phyloP scores from a whole-genome alignment of 2,329 filamentous ascomycete species.

The Aspergillus proliferans region DNA sequence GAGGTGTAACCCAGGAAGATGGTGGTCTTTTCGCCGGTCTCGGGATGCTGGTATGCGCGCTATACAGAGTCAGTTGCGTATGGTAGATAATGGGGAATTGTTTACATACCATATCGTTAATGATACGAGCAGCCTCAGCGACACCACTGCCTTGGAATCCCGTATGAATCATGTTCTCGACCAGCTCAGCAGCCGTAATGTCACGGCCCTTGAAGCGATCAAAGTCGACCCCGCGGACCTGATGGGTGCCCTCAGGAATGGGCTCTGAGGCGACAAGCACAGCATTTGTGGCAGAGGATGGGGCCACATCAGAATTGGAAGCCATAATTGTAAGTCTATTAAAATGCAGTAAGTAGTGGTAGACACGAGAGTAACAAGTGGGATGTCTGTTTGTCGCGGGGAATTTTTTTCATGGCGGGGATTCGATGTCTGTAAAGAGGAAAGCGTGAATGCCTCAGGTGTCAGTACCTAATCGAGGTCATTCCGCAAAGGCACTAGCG shows the following conservation, averaged over 20 bases:
- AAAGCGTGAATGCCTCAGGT: background rate
- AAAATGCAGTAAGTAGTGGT: background rate
- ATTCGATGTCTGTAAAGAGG: background rate
- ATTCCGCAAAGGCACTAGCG: background rate
- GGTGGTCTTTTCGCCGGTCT: constrained; percentile 73
- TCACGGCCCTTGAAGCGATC: constrained; percentile 64
- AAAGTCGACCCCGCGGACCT: constrained; percentile 90
- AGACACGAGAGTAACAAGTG: background rate
- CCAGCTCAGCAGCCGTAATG: constrained; percentile 79
- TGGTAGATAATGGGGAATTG: background rate
- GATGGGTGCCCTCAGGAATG: constrained; percentile 68
- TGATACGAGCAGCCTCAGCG: constrained; percentile 79
- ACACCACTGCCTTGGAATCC: constrained; percentile 77
- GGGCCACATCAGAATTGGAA: constrained; percentile 34
- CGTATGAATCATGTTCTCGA: constrained; percentile 77
- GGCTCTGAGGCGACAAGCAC: constrained; percentile 79
- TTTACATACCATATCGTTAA: constrained; percentile 79
- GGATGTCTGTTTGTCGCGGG: constrained; percentile 1
- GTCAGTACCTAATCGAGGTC: background rate
- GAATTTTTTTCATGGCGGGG: constrained; percentile 10
- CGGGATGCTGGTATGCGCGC: constrained; percentile 75
- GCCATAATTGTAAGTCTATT: background rate
- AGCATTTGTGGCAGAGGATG: constrained; percentile 63
- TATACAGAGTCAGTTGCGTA: constrained; percentile 30
- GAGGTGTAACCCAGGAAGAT: constrained; percentile 98